Conservation (phyloP, 179 eudicot genomes). For the Beta corolliflora region DNA sequence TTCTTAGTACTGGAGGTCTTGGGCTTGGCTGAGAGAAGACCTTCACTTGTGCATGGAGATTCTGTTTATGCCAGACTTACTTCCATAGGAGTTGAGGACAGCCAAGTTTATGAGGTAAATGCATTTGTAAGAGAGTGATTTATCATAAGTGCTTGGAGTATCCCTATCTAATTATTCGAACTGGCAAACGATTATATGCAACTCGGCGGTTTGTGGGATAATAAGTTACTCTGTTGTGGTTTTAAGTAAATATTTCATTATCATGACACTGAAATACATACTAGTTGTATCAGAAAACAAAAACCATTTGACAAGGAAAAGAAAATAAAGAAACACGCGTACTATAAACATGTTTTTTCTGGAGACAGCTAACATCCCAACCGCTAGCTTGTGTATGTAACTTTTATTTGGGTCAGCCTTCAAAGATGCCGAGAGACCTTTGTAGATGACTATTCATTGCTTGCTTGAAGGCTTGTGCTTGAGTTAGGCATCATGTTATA, state of each 20-base stretch:
- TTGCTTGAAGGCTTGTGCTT: not conserved
- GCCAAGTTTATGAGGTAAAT: slow-evolving; percentile 38
- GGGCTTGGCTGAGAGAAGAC: slow-evolving; percentile 89
- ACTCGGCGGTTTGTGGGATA: not conserved
- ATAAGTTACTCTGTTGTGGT: not conserved
- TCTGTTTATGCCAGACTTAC: slow-evolving; percentile 53
- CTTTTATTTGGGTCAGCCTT: not conserved
- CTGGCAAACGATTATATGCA: not conserved
- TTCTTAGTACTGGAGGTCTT: slow-evolving; percentile 76
- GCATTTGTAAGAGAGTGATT: not conserved
- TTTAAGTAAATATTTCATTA: not conserved
- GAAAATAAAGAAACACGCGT: not conserved
- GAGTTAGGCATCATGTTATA: not conserved
- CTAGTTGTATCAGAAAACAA: not conserved
- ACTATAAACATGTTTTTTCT: not conserved
- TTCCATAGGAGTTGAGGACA: slow-evolving; percentile 28
- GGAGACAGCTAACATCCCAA: not conserved
- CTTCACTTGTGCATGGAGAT: slow-evolving; percentile 86
- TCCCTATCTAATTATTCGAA: not conserved
- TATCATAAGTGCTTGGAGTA: not conserved
- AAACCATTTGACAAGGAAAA: not conserved
- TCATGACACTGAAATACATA: no score
- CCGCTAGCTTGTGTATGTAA: not conserved
- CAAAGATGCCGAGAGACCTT: not conserved
- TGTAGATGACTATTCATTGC: not conserved